These are phyloP conservation scores for Dendryphion nanum DNA, from an alignment of 2,329 filamentous ascomycete genomes.

Conservation along the genomic window DNA sequence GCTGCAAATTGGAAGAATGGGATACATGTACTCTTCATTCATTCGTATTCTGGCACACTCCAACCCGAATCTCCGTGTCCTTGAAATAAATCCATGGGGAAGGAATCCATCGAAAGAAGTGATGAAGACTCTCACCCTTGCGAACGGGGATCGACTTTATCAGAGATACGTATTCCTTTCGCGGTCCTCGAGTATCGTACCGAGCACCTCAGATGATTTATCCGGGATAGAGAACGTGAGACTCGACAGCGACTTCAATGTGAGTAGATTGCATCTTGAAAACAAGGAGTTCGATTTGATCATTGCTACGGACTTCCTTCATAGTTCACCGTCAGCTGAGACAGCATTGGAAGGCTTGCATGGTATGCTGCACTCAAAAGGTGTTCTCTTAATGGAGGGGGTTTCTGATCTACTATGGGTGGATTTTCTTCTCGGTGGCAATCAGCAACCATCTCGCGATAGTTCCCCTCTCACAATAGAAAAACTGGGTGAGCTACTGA, in stretches of 20 bases:
- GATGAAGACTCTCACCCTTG: slow-evolving; percentile 1
- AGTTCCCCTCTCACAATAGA: too few species aligned
- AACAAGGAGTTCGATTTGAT: slow-evolving; percentile 13
- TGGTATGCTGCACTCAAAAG: slow-evolving; percentile 33
- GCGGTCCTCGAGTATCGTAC: slow-evolving; percentile 1
- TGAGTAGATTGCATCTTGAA: slow-evolving; percentile 9
- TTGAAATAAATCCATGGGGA: slow-evolving; percentile 9
- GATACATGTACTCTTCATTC: not conserved
- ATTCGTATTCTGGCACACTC: not conserved
- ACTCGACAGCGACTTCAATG: slow-evolving; percentile 11
- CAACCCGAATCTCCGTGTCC: slow-evolving; percentile 6
- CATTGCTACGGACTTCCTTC: slow-evolving; percentile 13
- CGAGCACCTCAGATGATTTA: slow-evolving; percentile 6
- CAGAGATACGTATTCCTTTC: slow-evolving; percentile 8
- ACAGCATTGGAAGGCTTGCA: slow-evolving; percentile 9
- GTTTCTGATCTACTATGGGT: too few species aligned
- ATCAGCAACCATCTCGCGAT: too few species aligned
- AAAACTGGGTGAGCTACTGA: too few species aligned
- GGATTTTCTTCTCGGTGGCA: too few species aligned
- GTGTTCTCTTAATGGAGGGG: slow-evolving; percentile 46
- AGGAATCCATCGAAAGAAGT: slow-evolving; percentile 3
- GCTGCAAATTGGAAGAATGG: too few species aligned
- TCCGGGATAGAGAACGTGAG: slow-evolving; percentile 4
- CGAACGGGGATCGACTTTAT: not conserved
- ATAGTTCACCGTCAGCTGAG: slow-evolving; percentile 3